Conservation (phyloP, 306 rosid genomes). For the Luffa acutangula region DNA sequence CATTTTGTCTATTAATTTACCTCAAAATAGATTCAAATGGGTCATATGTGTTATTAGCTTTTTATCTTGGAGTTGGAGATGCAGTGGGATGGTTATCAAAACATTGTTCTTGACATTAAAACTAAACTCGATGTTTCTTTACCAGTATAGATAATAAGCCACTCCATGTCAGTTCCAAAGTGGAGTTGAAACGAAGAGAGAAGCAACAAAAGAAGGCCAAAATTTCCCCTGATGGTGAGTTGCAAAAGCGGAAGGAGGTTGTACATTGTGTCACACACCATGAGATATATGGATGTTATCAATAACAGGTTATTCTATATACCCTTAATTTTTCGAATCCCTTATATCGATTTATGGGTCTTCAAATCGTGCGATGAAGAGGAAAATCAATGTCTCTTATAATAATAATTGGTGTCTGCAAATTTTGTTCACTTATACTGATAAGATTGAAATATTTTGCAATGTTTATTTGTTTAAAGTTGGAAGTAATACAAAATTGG, state of each 20-base stretch:
- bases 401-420: background rate
- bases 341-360: background rate
- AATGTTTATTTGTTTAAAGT: background rate
- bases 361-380: background rate
- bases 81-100: too few species aligned
- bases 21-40: too few species aligned
- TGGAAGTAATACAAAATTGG: background rate
- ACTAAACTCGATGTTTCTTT: too few species aligned
- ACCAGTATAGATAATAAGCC: too few species aligned
- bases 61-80: too few species aligned
- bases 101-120: too few species aligned
- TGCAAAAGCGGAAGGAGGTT: conserved; percentile 97
- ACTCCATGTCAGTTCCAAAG: too few species aligned
- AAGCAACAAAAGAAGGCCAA: too few species aligned
- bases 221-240: conserved; percentile 73
- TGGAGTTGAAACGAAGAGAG: too few species aligned
- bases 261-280: conserved; percentile 96
- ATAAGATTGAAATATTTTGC: background rate
- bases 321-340: background rate
- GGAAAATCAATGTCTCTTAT: background rate
- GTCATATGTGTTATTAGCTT: too few species aligned
- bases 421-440: background rate
- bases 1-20: too few species aligned
- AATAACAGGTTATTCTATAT: conserved; percentile 55
- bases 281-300: conserved; percentile 94